Evolutionary conservation across 495 filamentous ascomycete genomes (phyloP).

Genomic region (Extremus antarcticus): DNA sequence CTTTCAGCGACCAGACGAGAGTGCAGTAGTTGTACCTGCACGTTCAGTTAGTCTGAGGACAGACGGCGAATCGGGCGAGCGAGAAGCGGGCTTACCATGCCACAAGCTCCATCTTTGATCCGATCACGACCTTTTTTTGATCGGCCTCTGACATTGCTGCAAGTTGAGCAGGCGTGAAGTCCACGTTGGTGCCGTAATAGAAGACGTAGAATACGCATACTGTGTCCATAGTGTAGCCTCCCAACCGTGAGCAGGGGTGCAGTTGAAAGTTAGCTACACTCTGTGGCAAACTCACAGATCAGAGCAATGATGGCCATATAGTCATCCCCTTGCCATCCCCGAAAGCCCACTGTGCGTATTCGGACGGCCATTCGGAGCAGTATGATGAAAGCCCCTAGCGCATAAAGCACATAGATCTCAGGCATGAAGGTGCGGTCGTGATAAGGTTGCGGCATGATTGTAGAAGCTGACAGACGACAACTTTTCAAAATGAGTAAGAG

Average conservation of each 20-base stretch:
- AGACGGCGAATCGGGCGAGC: too few relatives aligned
- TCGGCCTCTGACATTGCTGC: not conserved
- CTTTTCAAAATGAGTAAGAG: too few relatives aligned
- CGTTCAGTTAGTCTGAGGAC: too few relatives aligned
- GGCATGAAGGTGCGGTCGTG: not conserved
- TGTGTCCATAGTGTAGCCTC: not conserved
- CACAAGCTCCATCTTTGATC: constrained; percentile 4
- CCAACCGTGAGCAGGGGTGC: not conserved
- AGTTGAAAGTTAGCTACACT: not conserved
- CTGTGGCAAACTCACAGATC: not conserved
- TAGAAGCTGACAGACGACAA: too few relatives aligned
- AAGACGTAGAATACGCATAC: not conserved
- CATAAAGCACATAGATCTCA: constrained; percentile 1
- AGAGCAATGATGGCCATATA: not conserved
- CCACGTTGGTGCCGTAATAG: not conserved
- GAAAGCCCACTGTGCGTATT: constrained; percentile 3
- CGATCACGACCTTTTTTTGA: not conserved
- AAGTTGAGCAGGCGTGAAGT: not conserved
- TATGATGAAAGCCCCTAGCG: not conserved
- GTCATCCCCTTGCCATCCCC: constrained; percentile 1
- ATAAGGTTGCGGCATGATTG: not conserved
- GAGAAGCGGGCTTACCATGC: not conserved
- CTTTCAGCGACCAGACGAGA: constrained; percentile 4
- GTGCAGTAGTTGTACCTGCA: constrained; percentile 5
- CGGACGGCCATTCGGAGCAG: not conserved